These are phyloP conservation scores for Claviceps spartinae DNA, from an alignment of 2,329 filamentous ascomycete genomes.

Conservation along the genomic window DNA sequence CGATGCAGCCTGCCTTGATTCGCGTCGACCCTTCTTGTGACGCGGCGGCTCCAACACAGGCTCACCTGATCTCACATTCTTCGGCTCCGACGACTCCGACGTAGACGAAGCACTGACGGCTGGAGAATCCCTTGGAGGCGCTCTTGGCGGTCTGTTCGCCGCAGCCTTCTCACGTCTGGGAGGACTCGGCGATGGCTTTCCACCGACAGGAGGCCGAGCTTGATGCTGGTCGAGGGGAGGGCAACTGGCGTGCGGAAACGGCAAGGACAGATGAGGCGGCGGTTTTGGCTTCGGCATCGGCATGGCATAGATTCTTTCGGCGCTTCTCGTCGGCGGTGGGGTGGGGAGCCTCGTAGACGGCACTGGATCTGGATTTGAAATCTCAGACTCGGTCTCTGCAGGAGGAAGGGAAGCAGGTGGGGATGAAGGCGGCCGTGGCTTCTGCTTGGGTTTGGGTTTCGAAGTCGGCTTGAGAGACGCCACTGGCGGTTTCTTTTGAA, in stretches of 20 bases:
- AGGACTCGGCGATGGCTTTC: neutral
- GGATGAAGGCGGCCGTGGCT: neutral
- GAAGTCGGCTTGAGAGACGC: neutral
- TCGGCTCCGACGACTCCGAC: constrained; percentile 18
- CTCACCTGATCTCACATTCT: constrained; percentile 19
- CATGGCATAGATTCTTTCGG: constrained; percentile 4
- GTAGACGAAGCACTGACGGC: constrained; percentile 9
- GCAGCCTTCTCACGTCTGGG: neutral
- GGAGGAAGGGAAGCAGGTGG: neutral
- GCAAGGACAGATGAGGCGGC: constrained; percentile 7
- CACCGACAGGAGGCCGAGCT: neutral
- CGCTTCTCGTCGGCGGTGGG: neutral
- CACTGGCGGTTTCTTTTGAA: neutral
- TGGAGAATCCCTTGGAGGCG: constrained; percentile 10
- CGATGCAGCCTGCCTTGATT: constrained; percentile 7
- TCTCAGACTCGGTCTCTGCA: neutral
- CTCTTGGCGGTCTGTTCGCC: constrained; percentile 10
- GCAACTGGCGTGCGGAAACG: neutral
- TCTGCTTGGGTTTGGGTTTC: neutral
- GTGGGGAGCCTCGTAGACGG: neutral
- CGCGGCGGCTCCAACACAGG: constrained; percentile 15
- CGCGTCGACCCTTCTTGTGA: neutral
- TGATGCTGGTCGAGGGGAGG: neutral
- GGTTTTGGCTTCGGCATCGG: constrained; percentile 9
- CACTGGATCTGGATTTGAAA: neutral